Base-by-base conservation (phyloP, 2,329 filamentous ascomycete genomes). In the Ophiostoma sp. region DNA sequence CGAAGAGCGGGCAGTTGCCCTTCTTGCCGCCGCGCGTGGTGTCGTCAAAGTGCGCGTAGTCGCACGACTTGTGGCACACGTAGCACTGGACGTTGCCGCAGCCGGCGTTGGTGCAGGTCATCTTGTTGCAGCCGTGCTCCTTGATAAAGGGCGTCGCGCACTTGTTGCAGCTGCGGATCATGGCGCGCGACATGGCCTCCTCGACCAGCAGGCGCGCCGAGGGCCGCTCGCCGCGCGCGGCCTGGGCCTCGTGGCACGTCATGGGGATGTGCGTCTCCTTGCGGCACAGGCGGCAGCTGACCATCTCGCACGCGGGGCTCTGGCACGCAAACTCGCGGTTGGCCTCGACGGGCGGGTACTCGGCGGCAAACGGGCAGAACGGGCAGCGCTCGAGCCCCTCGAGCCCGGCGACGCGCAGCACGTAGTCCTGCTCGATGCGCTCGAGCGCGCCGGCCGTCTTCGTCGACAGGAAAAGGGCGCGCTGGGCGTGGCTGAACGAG, bases 321-420 rank as follows among this genome's bases (percentile, higher is more conserved):
- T 85, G 81, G 78, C 93, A 96, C 3, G 83, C 82, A 73, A 96
- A 96, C 75, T 94, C 90, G 72, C 84, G 88, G 77, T 94, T 85
- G 23, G 86, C 79, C 23, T 90, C 86, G 1, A 90, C 79, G 0
- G 90, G 86, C 0, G 86, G 87, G 73, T 87, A 91, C 71, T 93
- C 90, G 44, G 88, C 90, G 60, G 91, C 92, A 80, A 87, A 96
- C 31, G 91, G 88, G 77, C 93, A 96, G 76, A 93, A 95, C 0
- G 92, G 92, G 74, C 93, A 96, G 41, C 85, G 87, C 41, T 86
- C 90, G 1, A 96, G 84, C 72, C 89, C 87, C 57, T 93, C 87
- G 48, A 96, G 84, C 0, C 84, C 86, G 0, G 92, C 91, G 72
- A 86, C 81, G n/a, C 86, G 85, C 54, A 96, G 81, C 33, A 87